Percentiles rank a stretch among this genome's conserved stretches.
These are phyloP conservation scores for Paramecium tetraurelia DNA, from an alignment of 73 alveolate genomes.

Conservation along the genomic window DNA sequence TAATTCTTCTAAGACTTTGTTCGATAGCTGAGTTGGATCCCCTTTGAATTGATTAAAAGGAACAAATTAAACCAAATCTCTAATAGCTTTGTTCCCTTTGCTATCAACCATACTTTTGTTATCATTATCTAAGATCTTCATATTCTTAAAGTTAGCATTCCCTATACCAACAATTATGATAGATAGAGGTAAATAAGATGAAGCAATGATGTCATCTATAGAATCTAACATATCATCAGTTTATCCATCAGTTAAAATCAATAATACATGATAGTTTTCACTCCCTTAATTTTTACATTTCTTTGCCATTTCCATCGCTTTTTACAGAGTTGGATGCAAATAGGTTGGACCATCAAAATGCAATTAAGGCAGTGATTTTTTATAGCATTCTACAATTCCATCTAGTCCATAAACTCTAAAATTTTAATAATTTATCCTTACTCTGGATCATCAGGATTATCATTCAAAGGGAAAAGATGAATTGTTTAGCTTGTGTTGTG, in stretches of 20 bases:
- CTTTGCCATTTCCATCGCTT: conserved; percentile 68
- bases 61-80: conserved; percentile 88
- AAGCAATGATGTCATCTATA: conserved; percentile 64
- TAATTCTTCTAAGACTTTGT: conserved; percentile 79
- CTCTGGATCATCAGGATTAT: conserved; percentile 63
- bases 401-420: conserved; percentile 53
- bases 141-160: conserved; percentile 72
- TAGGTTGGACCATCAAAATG: conserved; percentile 80
- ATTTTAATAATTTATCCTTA: conserved; percentile 4
- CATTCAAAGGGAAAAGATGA: conserved; percentile 77
- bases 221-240: conserved; percentile 83
- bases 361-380: conserved; percentile 62
- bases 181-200: conserved; percentile 79
- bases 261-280: conserved; percentile 75
- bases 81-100: conserved; percentile 71
- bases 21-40: conserved; percentile 73
- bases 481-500: conserved; percentile 27
- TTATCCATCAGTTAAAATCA: conserved; percentile 95
- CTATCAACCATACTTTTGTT: conserved; percentile 65
- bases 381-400: conserved; percentile 70
- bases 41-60: conserved; percentile 73
- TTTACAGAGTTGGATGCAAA: conserved; percentile 68
- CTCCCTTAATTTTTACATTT: conserved; percentile 27
- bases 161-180: conserved; percentile 91
- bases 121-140: conserved; percentile 92